phyloP scores from a whole-genome alignment of 805 yeast genomes.

The Saccharomyces mikatae region DNA sequence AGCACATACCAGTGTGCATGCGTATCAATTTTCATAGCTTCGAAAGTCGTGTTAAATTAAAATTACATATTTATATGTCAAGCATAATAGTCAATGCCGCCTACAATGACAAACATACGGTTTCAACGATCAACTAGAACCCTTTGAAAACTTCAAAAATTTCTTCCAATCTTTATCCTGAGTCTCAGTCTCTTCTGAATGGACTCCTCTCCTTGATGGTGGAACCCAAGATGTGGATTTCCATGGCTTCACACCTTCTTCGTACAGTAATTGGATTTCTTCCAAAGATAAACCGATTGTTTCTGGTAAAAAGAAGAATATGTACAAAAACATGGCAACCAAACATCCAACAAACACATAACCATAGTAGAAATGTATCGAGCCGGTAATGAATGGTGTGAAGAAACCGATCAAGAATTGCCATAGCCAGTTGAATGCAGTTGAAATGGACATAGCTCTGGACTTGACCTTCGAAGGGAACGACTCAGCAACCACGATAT shows the following conservation, averaged over 20 bases:
- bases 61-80: background rate
- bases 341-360: constrained; percentile 48
- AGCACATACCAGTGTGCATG: too few species aligned
- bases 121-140: background rate
- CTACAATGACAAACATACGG: background rate
- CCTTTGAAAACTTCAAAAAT: constrained; percentile 5
- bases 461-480: constrained; percentile 66
- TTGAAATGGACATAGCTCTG: constrained; percentile 46
- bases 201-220: constrained; percentile 26
- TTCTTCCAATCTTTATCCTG: constrained; percentile 8
- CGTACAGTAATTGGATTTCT: constrained; percentile 47
- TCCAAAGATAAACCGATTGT: constrained; percentile 60
- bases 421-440: constrained; percentile 56
- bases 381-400: constrained; percentile 57
- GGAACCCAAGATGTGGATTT: constrained; percentile 44
- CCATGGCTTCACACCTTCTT: constrained; percentile 36
- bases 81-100: background rate
- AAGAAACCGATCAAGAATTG: constrained; percentile 56
- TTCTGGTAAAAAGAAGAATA: constrained; percentile 59
- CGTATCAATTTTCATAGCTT: background rate
- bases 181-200: constrained; percentile 6
- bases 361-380: constrained; percentile 60
- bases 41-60: background rate
- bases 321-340: constrained; percentile 46
- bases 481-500: constrained; percentile 57